These are phyloP conservation scores for Trichoderma koningiopsis DNA, from an alignment of 2,329 filamentous ascomycete genomes.

Conservation along the genomic window DNA sequence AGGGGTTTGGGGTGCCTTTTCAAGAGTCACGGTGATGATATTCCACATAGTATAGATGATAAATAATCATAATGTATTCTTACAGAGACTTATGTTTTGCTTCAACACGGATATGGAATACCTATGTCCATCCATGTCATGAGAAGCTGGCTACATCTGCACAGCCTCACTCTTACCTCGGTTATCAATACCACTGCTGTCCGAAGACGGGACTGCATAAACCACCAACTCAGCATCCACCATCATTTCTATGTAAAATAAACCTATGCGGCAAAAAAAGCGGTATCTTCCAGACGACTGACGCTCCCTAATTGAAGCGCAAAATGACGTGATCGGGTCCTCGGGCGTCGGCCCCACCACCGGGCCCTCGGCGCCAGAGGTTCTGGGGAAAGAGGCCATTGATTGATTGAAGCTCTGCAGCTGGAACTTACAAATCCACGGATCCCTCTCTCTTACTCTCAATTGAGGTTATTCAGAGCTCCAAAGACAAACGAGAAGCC, in stretches of 20 bases:
- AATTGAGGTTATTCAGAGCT: not conserved
- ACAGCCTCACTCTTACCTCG: not conserved
- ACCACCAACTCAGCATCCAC: not conserved
- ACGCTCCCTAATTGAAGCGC: slow-evolving; percentile 9
- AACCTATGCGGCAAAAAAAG: not conserved
- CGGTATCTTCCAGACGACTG: not conserved
- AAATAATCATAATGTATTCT: not conserved
- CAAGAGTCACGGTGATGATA: not conserved
- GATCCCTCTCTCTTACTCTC: not conserved
- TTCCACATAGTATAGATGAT: not conserved
- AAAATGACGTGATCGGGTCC: slow-evolving; percentile 31
- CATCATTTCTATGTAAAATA: not conserved
- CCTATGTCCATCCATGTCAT: too few relatives aligned
- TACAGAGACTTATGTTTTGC: too few relatives aligned
- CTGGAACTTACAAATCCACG: slow-evolving; percentile 13
- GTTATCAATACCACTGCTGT: not conserved
- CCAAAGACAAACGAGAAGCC: not conserved
- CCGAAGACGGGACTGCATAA: not conserved
- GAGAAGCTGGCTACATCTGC: too few relatives aligned
- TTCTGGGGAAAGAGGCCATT: not conserved
- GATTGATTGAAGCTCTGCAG: not conserved
- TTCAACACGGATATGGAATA: too few relatives aligned
- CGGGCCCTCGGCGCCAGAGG: slow-evolving; percentile 24
- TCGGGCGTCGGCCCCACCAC: slow-evolving; percentile 21
- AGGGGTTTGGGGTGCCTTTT: not conserved